Evolutionary conservation across 148 eudicot genomes (phyloP).

Genomic region (Dianthus caryophyllus): DNA sequence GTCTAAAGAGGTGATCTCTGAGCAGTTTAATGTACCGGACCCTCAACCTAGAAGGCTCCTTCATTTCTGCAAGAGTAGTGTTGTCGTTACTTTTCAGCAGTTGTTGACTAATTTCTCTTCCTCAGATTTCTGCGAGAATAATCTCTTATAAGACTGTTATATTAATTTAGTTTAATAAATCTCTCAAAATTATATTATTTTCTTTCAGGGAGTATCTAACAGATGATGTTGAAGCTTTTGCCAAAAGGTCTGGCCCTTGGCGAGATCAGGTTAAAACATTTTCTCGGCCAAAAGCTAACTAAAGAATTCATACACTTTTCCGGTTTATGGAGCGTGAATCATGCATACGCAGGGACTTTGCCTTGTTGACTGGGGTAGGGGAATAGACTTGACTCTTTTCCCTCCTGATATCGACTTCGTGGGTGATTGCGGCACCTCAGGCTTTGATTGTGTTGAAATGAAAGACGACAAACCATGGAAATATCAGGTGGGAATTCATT

Average conservation of each 20-base stretch:
- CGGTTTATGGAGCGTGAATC: constrained; percentile 11
- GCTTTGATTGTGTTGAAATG: constrained; percentile 90
- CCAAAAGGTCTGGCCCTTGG: constrained; percentile 68
- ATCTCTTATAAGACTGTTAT: not conserved
- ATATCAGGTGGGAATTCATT: constrained; percentile 49
- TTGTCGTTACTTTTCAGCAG: no score
- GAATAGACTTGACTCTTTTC: constrained; percentile 73
- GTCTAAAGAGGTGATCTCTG: not conserved
- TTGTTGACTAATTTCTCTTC: not conserved
- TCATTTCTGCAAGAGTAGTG: not conserved
- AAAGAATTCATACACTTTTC: not conserved
- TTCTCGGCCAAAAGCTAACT: not conserved
- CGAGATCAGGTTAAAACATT: constrained; percentile 60
- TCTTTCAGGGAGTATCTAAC: constrained; percentile 62
- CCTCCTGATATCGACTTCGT: constrained; percentile 51
- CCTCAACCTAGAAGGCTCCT: no score
- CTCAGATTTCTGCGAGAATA: not conserved
- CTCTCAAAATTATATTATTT: not conserved
- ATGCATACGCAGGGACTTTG: constrained; percentile 72
- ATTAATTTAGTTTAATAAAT: not conserved
- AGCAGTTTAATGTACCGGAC: not conserved
- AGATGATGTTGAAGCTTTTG: constrained; percentile 49
- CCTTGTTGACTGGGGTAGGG: constrained; percentile 99
- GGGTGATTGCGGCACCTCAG: constrained; percentile 87
- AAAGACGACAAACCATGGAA: constrained; percentile 84